Conservation (phyloP, 768 basidiomycete genomes). For the Suillus fuscotomentosus region DNA sequence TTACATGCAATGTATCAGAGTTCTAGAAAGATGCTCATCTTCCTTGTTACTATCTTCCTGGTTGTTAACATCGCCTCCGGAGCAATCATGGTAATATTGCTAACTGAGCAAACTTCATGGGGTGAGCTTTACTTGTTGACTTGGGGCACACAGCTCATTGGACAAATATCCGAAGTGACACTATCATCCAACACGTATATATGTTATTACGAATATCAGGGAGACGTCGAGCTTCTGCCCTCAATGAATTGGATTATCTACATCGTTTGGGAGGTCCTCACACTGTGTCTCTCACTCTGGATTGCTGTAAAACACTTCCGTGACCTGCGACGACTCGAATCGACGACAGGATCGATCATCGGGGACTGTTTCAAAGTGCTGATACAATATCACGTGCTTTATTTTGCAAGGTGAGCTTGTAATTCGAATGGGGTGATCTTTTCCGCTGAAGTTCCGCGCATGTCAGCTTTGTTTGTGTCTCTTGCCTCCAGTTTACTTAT, state of each 20-base stretch:
- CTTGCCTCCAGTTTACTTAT: no score
- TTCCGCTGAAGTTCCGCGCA: no score
- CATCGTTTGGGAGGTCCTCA: background rate
- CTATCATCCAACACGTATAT: background rate
- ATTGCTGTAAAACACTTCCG: background rate
- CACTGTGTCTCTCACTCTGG: background rate
- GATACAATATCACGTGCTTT: no score
- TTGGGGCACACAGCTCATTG: no score
- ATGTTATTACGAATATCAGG: background rate
- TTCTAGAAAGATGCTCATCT: background rate
- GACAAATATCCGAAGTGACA: no score
- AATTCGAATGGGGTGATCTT: no score
- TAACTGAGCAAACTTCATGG: no score
- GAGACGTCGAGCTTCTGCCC: no score
- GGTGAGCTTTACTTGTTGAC: no score
- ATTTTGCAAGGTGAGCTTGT: no score
- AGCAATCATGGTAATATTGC: background rate
- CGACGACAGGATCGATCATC: background rate
- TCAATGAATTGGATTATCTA: background rate
- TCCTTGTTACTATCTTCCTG: background rate
- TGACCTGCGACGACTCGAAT: background rate
- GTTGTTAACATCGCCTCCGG: background rate
- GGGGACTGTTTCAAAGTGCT: no score
- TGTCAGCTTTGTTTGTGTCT: no score
- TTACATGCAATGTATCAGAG: background rate